Base-by-base conservation (phyloP, 805 yeast species). In the Candida endomychidarum region DNA sequence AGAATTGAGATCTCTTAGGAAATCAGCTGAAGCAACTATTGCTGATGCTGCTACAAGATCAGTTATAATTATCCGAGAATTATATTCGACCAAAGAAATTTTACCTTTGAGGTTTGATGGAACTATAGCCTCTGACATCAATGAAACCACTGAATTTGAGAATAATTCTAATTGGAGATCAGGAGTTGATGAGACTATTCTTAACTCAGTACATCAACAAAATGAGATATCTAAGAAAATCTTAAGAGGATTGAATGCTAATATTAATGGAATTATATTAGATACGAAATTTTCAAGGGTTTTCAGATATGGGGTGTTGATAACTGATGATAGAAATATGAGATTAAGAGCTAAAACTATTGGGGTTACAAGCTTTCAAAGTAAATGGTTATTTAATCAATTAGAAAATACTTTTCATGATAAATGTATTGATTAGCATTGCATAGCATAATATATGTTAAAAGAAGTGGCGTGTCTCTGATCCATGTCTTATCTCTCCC, bases 1-100 rank as follows among this genome's bases (percentile, higher is more conserved):
- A 63, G 93, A 85, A 53, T 63, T 85, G 44, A 62, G 91, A 50
- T 80, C 86, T 5, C 61, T 85, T 45, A 63, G 91, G 43, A 77
- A 83, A 50, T 80, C 87, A 0, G 75, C 78, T 12, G 93, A 85
- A 55, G 81, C 81, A 1, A 76, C 83, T 3, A 80, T 85, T 14
- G 78, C 87, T 1, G 93, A 85, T 56, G 83, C 89, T 2, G 91
- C 91, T 0, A 83, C 91, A 0, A 63, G 95, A 37, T 85, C 89
- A 1, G 89, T 85, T 5, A 81, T 85, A 3, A 81, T 84, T 5
- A 72, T 83, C 28, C 67, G 90, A 45, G 89, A 83, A 51, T 61
- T 85, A 37, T 80, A 78, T 49, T 56, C 71, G 14, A 80, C 81
- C 32, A 67, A 70, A 34, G 74, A 72, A 37, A 67, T 83, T 26